Base-by-base conservation (phyloP, 306 rosid species). In the Cucurbita ficifolia region DNA sequence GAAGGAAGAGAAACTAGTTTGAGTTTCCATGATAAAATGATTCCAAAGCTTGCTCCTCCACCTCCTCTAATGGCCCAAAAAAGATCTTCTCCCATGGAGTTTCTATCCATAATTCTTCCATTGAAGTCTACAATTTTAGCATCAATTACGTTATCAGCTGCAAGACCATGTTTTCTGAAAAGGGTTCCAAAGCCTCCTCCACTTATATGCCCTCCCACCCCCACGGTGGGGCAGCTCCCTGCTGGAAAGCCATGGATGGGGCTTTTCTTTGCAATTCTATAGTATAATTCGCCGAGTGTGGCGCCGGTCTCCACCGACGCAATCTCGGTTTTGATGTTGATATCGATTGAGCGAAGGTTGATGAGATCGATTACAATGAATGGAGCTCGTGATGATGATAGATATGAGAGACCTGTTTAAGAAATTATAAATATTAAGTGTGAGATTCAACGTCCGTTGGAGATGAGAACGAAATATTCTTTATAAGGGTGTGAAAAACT, bases 11-110 rank as follows among this genome's bases (percentile, higher is more conserved):
- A 81, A 74, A 87, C 90, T 0, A 88, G 81, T 65, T 80, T 80
- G 74, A 90, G 80, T 64, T 90, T 88, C 95, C 92, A 88, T 80
- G 88, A 75, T 4, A 88, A 86, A 46, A 88, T 59, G 3, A 90
- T 70, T 10, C 96, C 90, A 64, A 85, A 88, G 57, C 92, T 91
- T 63, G 78, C 88, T 29, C 85, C 95, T 70, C 92, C 89, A 2
- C 90, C 92, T 6, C 96, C 96, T 77, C 84, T 76, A 39, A 90
- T 87, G 7, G 88, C 96, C 92, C 95, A 90, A 68, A 88, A 88
- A 0, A 87, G 54, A 12, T 88, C 95, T 51, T 88, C 97, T 24
- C 89, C 90, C 95, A 90, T 87, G 74, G 88, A 68, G 51, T 73
- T 50, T 55, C 90, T 80, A 22, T 88, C 90, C 5, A 88, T 85